These are phyloP conservation scores for Eucalyptus fibrosa DNA, from an alignment of 345 rosid genomes.

Conservation along the genomic window DNA sequence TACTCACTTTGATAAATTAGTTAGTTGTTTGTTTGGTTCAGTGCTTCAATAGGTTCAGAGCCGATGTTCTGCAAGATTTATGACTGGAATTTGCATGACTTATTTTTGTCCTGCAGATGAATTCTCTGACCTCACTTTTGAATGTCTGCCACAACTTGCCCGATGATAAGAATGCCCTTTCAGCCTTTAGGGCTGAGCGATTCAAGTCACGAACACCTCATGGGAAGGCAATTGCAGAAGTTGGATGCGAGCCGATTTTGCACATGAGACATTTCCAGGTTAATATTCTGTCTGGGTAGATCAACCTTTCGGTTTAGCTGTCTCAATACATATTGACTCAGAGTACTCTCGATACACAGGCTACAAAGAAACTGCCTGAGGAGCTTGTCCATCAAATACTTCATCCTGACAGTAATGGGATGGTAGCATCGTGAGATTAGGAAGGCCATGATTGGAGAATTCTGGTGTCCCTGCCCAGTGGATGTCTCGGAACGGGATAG, in stretches of 20 bases:
- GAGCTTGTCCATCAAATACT: conserved; percentile 50
- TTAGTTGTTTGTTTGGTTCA: neutral
- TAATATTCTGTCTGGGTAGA: conserved; percentile 38
- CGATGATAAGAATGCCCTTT: conserved; percentile 25
- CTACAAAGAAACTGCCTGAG: conserved; percentile 58
- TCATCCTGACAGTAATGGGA: neutral
- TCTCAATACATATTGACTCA: neutral
- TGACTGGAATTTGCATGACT: neutral
- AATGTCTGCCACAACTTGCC: conserved; percentile 69
- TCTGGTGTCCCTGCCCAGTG: neutral
- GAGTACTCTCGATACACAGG: conserved; percentile 19
- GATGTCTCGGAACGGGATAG: neutral
- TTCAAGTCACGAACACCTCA: conserved; percentile 47
- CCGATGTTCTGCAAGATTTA: neutral
- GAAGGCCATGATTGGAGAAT: neutral
- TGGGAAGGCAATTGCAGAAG: conserved; percentile 92
- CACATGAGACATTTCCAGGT: conserved; percentile 99
- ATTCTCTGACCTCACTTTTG: conserved; percentile 65
- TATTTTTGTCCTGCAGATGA: conserved; percentile 58
- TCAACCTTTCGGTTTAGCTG: neutral
- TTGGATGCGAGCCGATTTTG: conserved; percentile 91
- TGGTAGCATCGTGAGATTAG: neutral
- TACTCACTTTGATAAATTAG: neutral
- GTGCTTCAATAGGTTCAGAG: neutral
- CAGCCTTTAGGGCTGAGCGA: conserved; percentile 52